Evolutionary conservation across 768 basidiomycete genomes (phyloP), one percentile per base, ranked within the genome.

Genomic region (Boletus patriciae): DNA sequence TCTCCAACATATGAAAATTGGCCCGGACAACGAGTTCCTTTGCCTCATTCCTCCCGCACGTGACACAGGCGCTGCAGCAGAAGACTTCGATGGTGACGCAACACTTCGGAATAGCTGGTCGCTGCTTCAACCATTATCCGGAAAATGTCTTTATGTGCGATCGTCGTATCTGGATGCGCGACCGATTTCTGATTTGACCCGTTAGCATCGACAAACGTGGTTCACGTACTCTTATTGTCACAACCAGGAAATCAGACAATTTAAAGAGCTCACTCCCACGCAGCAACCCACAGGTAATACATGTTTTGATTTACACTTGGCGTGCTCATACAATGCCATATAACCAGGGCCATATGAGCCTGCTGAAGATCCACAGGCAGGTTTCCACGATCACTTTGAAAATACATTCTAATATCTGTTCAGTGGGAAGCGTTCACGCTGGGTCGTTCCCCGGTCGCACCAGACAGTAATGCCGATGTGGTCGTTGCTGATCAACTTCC

Each of bases 181-280:
- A 52, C 65, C 60, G 60, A 51, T 64, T 71, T 70, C 73, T 71
- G 63, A 75, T 69, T 60, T 56, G 45, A 47, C 67, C 57, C 63
- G 52, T 60, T 76, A 93, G 88, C 85, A 88, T 70, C 84, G 84
- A 63, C 90, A 93, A 78, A 85, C 87, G 38, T 97, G 94, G 94
- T 98, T 98, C 78, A 98, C 94, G 37, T 98, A 98, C 75, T 87
- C 92, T 47, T 97, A 91, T 73, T 94, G 96, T 77, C 94, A 99
- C 76, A 91, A 94, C 72, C 82, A 85, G 50, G 87, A 97, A 74
- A 93, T 98, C 59, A 87, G 95, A 55, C 97, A 99, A 74, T 99
- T 98, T 80, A 90, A 90, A 73, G 94, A 94, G 71, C 77, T 89
- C 57, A 69, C 77, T 62, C 85, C 83, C 68, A 72, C 82, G 52